phyloP scores from a whole-genome alignment of 805 yeast species.

The Nakazawaea pomicola region DNA sequence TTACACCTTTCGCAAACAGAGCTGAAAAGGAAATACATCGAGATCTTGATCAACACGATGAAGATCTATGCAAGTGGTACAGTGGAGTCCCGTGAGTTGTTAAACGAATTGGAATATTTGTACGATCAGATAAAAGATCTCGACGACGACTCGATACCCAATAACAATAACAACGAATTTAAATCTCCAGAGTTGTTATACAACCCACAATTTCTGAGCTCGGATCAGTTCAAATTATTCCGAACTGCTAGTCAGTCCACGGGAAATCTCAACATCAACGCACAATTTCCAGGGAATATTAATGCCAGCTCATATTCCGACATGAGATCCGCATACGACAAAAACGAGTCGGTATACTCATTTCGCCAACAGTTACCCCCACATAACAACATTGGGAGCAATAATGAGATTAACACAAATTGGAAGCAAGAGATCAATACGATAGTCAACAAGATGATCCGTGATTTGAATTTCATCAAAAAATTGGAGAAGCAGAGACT shows the following conservation, averaged over 20 bases:
- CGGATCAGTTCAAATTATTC: neutral
- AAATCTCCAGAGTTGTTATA: constrained; percentile 14
- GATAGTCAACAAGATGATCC: constrained; percentile 38
- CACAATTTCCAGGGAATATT: too few species aligned
- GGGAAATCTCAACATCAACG: constrained; percentile 1
- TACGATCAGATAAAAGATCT: constrained; percentile 69
- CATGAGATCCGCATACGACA: constrained; percentile 7
- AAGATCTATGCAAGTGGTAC: constrained; percentile 62
- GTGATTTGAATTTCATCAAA: constrained; percentile 28
- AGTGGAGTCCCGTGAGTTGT: constrained; percentile 57
- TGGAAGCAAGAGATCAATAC: constrained; percentile 53
- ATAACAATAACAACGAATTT: too few species aligned
- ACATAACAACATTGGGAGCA: constrained; percentile 6
- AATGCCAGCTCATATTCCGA: too few species aligned
- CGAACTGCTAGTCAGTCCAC: constrained; percentile 2
- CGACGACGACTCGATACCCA: neutral
- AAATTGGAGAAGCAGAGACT: constrained; percentile 9
- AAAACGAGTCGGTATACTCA: constrained; percentile 8
- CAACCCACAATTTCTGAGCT: constrained; percentile 8
- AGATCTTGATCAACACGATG: constrained; percentile 70
- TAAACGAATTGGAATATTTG: constrained; percentile 61
- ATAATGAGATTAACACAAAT: constrained; percentile 32
- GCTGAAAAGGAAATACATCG: constrained; percentile 69
- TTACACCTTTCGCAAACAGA: constrained; percentile 63
- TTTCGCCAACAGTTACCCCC: constrained; percentile 1